A percentile compares a stretch with the other conserved stretches of the same genome.
phyloP scores from a whole-genome alignment of 352 stramenopile species.

The Phytophthora fragariaefolia region DNA sequence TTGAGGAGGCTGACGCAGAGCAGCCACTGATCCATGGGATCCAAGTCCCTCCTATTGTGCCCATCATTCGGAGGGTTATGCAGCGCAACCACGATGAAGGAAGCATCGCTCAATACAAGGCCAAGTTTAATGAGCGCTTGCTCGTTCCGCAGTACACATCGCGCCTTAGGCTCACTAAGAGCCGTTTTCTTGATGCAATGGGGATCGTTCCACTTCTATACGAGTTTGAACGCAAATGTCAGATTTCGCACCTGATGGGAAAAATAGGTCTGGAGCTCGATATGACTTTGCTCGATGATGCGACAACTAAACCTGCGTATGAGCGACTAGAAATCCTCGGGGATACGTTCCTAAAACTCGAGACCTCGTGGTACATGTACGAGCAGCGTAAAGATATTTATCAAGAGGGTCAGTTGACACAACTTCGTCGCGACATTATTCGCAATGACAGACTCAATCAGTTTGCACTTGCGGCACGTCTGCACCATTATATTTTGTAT shows the following conservation, averaged over 20 bases:
- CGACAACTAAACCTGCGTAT: slow-evolving; percentile 86
- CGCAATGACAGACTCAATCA: slow-evolving; percentile 84
- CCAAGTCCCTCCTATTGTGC: slow-evolving; percentile 78
- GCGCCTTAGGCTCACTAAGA: slow-evolving; percentile 67
- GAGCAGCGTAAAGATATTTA: slow-evolving; percentile 71
- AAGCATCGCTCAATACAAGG: slow-evolving; percentile 59
- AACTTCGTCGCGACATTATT: slow-evolving; percentile 86
- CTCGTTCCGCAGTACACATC: slow-evolving; percentile 78
- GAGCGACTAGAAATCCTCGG: slow-evolving; percentile 85
- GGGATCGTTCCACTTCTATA: slow-evolving; percentile 85
- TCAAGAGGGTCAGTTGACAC: slow-evolving; percentile 76
- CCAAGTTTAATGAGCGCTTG: slow-evolving; percentile 81
- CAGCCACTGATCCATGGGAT: slow-evolving; percentile 76
- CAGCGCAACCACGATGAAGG: slow-evolving; percentile 75
- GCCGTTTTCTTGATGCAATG: slow-evolving; percentile 81
- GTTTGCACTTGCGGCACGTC: slow-evolving; percentile 58
- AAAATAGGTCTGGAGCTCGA: slow-evolving; percentile 81
- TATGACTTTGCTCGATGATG: slow-evolving; percentile 74
- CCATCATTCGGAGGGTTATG: slow-evolving; percentile 84
- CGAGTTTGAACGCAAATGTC: slow-evolving; percentile 90
- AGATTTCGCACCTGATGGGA: slow-evolving; percentile 88
- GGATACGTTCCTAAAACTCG: slow-evolving; percentile 87
- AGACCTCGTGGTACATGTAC: slow-evolving; percentile 89
- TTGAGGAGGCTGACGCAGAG: slow-evolving; percentile 57
- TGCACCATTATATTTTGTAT: slow-evolving; percentile 87